These are phyloP conservation scores for Lodderomyces parapsilosis DNA, from an alignment of 1,139 yeast genomes.

Conservation along the genomic window DNA sequence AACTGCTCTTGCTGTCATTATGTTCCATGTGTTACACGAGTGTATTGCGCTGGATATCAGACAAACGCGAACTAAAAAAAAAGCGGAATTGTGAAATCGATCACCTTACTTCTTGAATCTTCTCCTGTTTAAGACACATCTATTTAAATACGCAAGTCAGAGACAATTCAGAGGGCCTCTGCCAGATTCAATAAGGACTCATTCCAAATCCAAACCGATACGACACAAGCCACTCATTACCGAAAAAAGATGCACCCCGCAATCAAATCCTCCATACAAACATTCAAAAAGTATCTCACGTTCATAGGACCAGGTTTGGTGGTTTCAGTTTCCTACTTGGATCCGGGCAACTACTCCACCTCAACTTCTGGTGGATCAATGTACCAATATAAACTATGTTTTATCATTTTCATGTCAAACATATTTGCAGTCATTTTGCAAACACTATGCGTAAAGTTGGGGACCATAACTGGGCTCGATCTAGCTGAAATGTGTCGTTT, in stretches of 20 bases:
- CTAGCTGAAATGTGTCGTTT: slow-evolving; percentile 73
- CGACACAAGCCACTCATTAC: background rate
- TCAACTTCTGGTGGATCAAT: slow-evolving; percentile 80
- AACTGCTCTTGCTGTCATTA: too few relatives aligned
- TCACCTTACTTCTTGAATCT: background rate
- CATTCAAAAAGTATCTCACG: slow-evolving; percentile 46
- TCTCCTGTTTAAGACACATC: background rate
- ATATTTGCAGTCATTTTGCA: slow-evolving; percentile 72
- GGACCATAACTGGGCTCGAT: slow-evolving; percentile 77
- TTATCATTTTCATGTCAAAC: slow-evolving; percentile 63
- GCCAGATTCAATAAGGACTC: background rate
- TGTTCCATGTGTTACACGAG: too few relatives aligned
- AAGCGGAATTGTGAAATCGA: background rate
- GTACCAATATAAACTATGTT: slow-evolving; percentile 62
- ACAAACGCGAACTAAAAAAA: background rate
- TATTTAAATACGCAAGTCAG: background rate
- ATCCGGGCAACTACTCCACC: slow-evolving; percentile 80
- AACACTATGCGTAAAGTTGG: slow-evolving; percentile 68
- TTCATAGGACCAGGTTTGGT: slow-evolving; percentile 81
- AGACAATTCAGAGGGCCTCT: background rate
- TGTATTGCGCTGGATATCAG: too few relatives aligned
- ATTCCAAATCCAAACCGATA: background rate
- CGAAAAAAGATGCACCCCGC: slow-evolving; percentile 4
- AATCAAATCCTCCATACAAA: slow-evolving; percentile 1
- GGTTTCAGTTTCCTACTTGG: slow-evolving; percentile 78